Conservation (phyloP, 306 rosid genomes). For the Glycyrrhiza uralensis region DNA sequence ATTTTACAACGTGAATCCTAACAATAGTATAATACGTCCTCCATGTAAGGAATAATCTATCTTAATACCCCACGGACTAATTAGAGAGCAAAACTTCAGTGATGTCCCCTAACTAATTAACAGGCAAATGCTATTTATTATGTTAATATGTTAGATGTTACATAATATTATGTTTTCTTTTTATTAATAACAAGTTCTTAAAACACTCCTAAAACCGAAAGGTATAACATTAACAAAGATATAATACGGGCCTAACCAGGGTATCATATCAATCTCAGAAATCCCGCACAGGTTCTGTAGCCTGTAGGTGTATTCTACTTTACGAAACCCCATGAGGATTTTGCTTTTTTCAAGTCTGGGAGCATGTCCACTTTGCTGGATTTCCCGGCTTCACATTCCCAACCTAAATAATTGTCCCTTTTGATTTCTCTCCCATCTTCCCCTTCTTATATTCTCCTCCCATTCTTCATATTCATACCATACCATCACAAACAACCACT, state of each 20-base stretch:
- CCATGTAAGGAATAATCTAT: not conserved
- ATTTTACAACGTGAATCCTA: not conserved
- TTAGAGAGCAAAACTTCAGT: no score
- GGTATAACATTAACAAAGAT: not conserved
- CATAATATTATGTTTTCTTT: not conserved
- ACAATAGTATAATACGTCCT: not conserved
- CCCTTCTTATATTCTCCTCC: slow-evolving; percentile 42
- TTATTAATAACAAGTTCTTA: not conserved
- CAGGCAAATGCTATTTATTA: not conserved
- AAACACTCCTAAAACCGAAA: not conserved
- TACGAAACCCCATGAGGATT: slow-evolving; percentile 57
- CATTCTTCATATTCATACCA: slow-evolving; percentile 38
- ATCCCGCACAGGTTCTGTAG: slow-evolving; percentile 17
- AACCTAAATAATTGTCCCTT: slow-evolving; percentile 32
- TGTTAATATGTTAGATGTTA: no score
- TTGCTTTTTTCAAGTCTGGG: slow-evolving; percentile 26
- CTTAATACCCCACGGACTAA: not conserved
- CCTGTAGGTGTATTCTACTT: slow-evolving; percentile 21
- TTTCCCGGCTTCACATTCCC: slow-evolving; percentile 31
- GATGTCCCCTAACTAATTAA: no score
- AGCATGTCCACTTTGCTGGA: slow-evolving; percentile 42
- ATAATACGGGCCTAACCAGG: slow-evolving; percentile 19
- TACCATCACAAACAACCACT: slow-evolving; percentile 34
- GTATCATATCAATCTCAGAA: slow-evolving; percentile 44
- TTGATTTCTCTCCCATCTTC: slow-evolving; percentile 28